Conservation (phyloP, 1,284 basidiomycete species). For the Puccinia hordei region DNA sequence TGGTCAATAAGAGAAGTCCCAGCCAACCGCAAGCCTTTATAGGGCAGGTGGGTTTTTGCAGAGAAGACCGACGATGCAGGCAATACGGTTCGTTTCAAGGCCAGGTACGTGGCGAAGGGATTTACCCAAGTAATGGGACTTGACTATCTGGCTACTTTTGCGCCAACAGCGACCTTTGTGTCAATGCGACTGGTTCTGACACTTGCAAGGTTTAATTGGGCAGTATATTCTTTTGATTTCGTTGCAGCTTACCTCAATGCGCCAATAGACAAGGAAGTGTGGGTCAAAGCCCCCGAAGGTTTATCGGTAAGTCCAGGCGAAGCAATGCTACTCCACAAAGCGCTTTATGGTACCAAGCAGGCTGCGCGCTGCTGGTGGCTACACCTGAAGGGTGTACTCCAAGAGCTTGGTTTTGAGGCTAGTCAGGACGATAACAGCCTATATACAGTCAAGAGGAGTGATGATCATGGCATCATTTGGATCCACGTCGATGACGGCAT, state of each 20-base stretch:
- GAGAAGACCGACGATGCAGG: not conserved
- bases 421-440: no score
- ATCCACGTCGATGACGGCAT: no score
- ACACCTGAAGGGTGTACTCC: no score
- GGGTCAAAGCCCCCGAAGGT: not conserved
- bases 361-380: no score
- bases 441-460: no score
- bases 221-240: conserved; percentile 26
- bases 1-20: not conserved
- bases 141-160: conserved; percentile 20
- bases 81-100: not conserved
- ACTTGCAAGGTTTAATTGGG: no score
- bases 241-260: conserved; percentile 26
- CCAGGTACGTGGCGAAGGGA: conserved; percentile 8
- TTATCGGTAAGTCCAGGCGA: not conserved
- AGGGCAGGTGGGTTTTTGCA: no score
- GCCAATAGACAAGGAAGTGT: no score
- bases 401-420: no score
- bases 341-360: conserved; percentile 20
- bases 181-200: conserved; percentile 2
- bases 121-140: no score
- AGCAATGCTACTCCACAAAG: not conserved
- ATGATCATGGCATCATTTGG: no score
- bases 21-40: not conserved
- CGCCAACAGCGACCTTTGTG: conserved; percentile 18